Evolutionary conservation across 495 filamentous ascomycete species (phyloP).

Genomic region (Aspergillus ellipticus): DNA sequence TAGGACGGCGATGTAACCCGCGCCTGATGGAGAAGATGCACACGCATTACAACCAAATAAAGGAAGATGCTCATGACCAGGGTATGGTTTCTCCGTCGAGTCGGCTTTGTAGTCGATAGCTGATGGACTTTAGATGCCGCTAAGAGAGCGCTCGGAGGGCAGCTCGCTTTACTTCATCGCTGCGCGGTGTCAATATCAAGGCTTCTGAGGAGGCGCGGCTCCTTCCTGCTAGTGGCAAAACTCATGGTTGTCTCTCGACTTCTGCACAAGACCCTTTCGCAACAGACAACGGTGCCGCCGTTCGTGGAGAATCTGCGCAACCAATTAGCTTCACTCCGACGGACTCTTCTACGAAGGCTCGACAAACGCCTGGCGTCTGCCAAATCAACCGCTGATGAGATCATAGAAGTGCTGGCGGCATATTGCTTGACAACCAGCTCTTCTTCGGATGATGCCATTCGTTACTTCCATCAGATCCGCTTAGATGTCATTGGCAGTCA

Average conservation of each 20-base stretch:
- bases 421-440: slow-evolving; percentile 81
- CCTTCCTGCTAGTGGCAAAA: slow-evolving; percentile 69
- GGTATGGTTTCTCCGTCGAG: slow-evolving; percentile 30
- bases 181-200: slow-evolving; percentile 52
- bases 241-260: slow-evolving; percentile 73
- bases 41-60: slow-evolving; percentile 57
- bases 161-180: slow-evolving; percentile 59
- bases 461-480: slow-evolving; percentile 76
- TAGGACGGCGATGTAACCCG: slow-evolving; percentile 77
- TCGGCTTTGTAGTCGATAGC: slow-evolving; percentile 15
- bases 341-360: slow-evolving; percentile 60
- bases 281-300: slow-evolving; percentile 45
- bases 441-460: slow-evolving; percentile 72
- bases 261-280: slow-evolving; percentile 62
- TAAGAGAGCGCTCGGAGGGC: slow-evolving; percentile 55
- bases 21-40: slow-evolving; percentile 65
- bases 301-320: slow-evolving; percentile 60
- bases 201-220: slow-evolving; percentile 55
- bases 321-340: slow-evolving; percentile 56
- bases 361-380: slow-evolving; percentile 60
- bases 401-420: slow-evolving; percentile 72
- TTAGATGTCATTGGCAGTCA: slow-evolving; percentile 59
- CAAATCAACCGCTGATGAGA: slow-evolving; percentile 44
- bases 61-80: slow-evolving; percentile 39
- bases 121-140: slow-evolving; percentile 46